Evolutionary conservation across 1,284 basidiomycete species (phyloP).

Genomic region (Ceratobasidium sp.): DNA sequence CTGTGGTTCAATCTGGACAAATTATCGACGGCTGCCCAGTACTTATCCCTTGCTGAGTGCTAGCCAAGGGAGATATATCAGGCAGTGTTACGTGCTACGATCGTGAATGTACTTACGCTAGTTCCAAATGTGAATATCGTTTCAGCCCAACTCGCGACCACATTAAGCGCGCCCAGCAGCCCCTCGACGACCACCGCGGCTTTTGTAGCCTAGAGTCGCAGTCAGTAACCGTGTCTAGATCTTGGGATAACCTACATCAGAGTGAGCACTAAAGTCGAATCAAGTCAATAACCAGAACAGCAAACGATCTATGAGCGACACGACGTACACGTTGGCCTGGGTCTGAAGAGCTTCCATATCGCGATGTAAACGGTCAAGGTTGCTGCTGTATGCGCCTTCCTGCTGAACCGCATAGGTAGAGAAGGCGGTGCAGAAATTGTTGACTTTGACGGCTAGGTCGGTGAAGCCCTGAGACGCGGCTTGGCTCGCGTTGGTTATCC

Average conservation of each 20-base stretch:
- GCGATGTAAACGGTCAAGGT: constrained; percentile 1
- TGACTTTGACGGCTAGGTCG: constrained; percentile 2
- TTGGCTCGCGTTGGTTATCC: background rate
- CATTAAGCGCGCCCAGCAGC: background rate
- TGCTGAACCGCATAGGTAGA: background rate
- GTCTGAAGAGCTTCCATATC: background rate
- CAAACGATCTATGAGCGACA: background rate
- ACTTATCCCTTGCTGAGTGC: no score
- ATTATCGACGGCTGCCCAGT: no score
- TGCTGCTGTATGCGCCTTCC: background rate
- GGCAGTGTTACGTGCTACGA: no score
- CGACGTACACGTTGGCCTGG: background rate
- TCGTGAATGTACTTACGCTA: constrained; percentile 14
- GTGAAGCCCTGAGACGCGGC: background rate
- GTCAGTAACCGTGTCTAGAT: background rate
- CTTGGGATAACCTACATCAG: constrained; percentile 1
- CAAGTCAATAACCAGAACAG: background rate
- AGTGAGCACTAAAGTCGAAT: background rate
- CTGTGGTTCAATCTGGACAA: no score
- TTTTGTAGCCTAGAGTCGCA: constrained; percentile 1
- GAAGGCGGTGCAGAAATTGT: background rate
- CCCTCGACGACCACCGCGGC: background rate
- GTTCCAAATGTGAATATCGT: constrained; percentile 10
- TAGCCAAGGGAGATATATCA: no score
- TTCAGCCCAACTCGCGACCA: background rate